phyloP scores from a whole-genome alignment of 1,139 yeast species.

The Kazachstania sp. region DNA sequence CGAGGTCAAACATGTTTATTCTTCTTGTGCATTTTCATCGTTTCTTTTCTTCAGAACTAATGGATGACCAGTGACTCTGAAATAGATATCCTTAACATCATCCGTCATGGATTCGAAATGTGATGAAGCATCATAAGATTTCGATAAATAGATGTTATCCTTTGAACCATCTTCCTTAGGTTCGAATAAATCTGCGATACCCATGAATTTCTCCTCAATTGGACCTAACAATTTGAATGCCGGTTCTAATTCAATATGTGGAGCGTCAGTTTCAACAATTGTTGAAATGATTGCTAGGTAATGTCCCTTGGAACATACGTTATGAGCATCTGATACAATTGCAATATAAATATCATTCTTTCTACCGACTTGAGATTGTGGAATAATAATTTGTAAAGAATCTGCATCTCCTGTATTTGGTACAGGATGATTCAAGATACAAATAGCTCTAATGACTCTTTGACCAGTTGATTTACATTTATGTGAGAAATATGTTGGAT shows the following conservation, averaged over 20 bases:
- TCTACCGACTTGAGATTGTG: constrained; percentile 91
- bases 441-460: constrained; percentile 89
- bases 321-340: constrained; percentile 79
- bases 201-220: constrained; percentile 79
- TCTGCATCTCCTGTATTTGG: constrained; percentile 78
- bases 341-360: constrained; percentile 94
- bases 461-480: constrained; percentile 79
- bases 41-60: constrained; percentile 73
- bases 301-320: constrained; percentile 85
- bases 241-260: constrained; percentile 87
- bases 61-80: constrained; percentile 87
- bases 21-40: constrained; percentile 5
- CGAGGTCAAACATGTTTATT: neutral
- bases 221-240: constrained; percentile 88
- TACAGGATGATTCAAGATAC: constrained; percentile 83
- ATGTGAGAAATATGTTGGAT: constrained; percentile 95
- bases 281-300: constrained; percentile 92
- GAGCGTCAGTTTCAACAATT: constrained; percentile 85
- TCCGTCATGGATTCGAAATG: constrained; percentile 96
- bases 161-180: constrained; percentile 76
- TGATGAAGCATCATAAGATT: constrained; percentile 87
- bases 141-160: constrained; percentile 74
- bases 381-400: constrained; percentile 88
- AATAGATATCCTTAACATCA: constrained; percentile 89
- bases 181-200: constrained; percentile 84